Conservation (phyloP, 106 monocot genomes). For the Dioscorea alata region DNA sequence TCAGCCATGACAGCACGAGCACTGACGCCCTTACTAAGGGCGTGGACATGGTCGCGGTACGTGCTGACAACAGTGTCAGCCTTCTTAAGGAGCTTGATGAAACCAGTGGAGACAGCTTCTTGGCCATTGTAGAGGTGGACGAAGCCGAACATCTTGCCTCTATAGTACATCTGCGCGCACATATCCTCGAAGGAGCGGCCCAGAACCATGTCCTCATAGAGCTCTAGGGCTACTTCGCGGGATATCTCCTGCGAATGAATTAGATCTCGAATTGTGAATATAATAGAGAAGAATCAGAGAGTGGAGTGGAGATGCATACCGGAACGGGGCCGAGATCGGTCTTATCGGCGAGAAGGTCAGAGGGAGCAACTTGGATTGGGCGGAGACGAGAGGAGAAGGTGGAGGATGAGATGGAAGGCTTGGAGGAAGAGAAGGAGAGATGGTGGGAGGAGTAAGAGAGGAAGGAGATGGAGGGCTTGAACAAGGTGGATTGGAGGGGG, state of each 20-base stretch:
- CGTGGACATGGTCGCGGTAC: conserved; percentile 98
- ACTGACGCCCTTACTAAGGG: conserved; percentile 87
- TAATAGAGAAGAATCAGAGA: too few species aligned
- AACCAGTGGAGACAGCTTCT: conserved; percentile 94
- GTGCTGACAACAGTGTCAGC: conserved; percentile 79
- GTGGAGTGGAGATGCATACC: too few species aligned
- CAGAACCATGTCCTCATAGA: neutral
- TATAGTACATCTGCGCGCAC: conserved; percentile 99
- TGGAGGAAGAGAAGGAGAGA: neutral
- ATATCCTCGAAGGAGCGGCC: conserved; percentile 92
- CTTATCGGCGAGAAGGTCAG: neutral
- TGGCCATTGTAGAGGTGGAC: conserved; percentile 99
- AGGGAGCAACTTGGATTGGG: neutral
- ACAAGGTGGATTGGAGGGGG: too few species aligned
- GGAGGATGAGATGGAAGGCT: neutral
- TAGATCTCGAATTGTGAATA: neutral
- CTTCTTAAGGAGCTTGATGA: conserved; percentile 67
- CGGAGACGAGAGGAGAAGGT: neutral
- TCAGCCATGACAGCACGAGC: conserved; percentile 90
- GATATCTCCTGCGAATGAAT: neutral
- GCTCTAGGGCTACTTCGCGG: neutral
- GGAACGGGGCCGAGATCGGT: too few species aligned
- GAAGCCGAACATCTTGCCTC: conserved; percentile 97
- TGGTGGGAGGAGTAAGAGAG: neutral
- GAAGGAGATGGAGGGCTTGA: neutral